Evolutionary conservation across 2,329 filamentous ascomycete species (phyloP).

Genomic region (Fusarium luffae): DNA sequence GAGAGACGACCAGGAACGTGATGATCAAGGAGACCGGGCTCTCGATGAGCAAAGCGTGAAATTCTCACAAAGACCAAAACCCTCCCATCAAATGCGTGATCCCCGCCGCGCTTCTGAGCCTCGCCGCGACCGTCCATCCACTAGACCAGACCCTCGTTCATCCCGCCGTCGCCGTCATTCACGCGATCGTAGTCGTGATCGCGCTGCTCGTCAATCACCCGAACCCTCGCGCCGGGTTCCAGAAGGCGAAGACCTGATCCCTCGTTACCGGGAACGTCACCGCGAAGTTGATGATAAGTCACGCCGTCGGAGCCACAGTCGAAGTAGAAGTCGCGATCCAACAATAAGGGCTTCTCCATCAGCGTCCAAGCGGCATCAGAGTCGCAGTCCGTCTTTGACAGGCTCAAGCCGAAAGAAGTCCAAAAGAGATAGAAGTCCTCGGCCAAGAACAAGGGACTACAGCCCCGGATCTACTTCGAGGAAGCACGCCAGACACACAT

Average conservation of each 20-base stretch:
- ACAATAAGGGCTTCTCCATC: slow-evolving; percentile 51
- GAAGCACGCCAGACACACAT: slow-evolving; percentile 49
- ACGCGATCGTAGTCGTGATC: slow-evolving; percentile 53
- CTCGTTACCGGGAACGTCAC: slow-evolving; percentile 51
- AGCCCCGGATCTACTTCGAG: slow-evolving; percentile 51
- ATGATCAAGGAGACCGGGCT: slow-evolving; percentile 53
- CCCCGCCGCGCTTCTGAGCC: slow-evolving; percentile 47
- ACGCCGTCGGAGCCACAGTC: slow-evolving; percentile 50
- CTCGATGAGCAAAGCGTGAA: slow-evolving; percentile 51
- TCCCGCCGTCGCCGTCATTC: slow-evolving; percentile 54
- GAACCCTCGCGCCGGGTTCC: slow-evolving; percentile 44
- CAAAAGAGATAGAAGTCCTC: slow-evolving; percentile 51
- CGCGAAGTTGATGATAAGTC: slow-evolving; percentile 48
- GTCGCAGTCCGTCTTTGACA: slow-evolving; percentile 54
- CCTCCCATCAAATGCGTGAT: slow-evolving; percentile 46
- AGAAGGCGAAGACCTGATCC: slow-evolving; percentile 53
- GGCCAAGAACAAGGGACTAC: slow-evolving; percentile 54
- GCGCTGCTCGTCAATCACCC: slow-evolving; percentile 42
- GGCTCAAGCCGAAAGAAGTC: slow-evolving; percentile 55
- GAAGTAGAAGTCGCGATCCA: slow-evolving; percentile 46
- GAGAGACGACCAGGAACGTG: slow-evolving; percentile 53
- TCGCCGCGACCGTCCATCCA: slow-evolving; percentile 50
- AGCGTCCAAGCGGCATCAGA: slow-evolving; percentile 56
- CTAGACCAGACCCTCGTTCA: slow-evolving; percentile 48
- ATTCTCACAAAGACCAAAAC: slow-evolving; percentile 48